Base-by-base conservation (phyloP, 805 yeast genomes). In the Wickerhamomyces rabaulensis region DNA sequence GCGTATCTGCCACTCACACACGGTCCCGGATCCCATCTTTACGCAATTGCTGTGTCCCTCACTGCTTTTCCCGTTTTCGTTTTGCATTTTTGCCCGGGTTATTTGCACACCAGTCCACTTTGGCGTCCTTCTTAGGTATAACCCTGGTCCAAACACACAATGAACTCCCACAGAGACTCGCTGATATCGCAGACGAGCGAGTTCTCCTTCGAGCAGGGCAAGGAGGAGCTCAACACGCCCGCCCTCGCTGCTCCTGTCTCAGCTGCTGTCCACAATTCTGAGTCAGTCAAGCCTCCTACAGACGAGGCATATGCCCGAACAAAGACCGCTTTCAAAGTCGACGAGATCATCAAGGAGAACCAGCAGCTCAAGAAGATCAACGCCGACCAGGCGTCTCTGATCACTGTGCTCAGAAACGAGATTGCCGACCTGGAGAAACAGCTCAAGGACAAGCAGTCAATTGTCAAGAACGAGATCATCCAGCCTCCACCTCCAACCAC, bases 361-460 rank as follows among this genome's bases (percentile, higher is more conserved):
- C 36, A 23, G 6, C 57, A 54, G 7, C 39, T 58, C 22, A 61
- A 52, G 43, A 49, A 44, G 38, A 36, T 49, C 29, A 21, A 52
- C 13, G 31, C 15, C 3, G 56, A 57, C 6, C 60, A 58, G 40
- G 41, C 40, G 9, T 51, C 43, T 3, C 12, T 46, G 5, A 55
- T 58, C 4, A 31, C 39, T 1, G 40, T 50, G 0, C 39, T 60
- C 20, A 52, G 52, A 39, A 41, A 45, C 0, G 57, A 60, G 41
- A 47, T 55, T 4, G 38, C 41, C 10, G 40, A 40, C 3, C 21
- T 58, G 27, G 48, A 60, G 29, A 27, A 17, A 36, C 49, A 37
- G 4, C 43, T 38, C 10, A 39, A 15, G 9, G 33, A 37, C n/a
- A 26, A n/a, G 25, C n/a, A 33, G 7, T 9, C 23, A n/a, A 27